A percentile compares a stretch with the other conserved stretches of the same genome.
These are phyloP conservation scores for Mucor circinelloides DNA, from an alignment of 371 early-diverging fungal species.

Conservation along the genomic window DNA sequence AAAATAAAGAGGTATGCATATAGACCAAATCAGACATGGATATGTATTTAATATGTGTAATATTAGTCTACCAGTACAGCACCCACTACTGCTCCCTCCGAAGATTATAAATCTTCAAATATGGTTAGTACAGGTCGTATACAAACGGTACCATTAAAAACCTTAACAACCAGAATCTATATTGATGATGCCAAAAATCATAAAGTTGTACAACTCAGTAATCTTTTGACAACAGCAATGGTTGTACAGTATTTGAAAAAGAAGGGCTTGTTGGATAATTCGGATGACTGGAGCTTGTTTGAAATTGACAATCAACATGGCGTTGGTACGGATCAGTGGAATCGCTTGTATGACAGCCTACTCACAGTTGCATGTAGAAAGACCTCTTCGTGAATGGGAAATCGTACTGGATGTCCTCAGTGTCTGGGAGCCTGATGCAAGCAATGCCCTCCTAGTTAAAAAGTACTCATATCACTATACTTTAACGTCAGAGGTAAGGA, in stretches of 20 bases:
- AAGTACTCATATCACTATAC: constrained; percentile 61
- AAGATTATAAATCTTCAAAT: constrained; percentile 4
- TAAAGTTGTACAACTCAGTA: constrained; percentile 76
- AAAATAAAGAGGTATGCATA: constrained; percentile 1
- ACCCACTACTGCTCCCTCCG: neutral
- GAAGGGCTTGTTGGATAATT: constrained; percentile 59
- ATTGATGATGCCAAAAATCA: constrained; percentile 76
- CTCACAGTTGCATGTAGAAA: constrained; percentile 53
- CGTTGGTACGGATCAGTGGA: constrained; percentile 40
- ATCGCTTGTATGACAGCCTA: neutral
- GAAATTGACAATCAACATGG: constrained; percentile 84
- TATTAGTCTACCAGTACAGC: neutral
- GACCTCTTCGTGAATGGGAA: constrained; percentile 91
- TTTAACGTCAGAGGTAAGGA: constrained; percentile 49
- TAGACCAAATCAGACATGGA: neutral
- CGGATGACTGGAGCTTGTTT: constrained; percentile 85
- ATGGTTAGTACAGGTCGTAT: constrained; percentile 27
- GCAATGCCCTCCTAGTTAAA: constrained; percentile 77
- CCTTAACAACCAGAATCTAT: constrained; percentile 83
- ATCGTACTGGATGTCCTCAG: constrained; percentile 76
- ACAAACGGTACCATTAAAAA: constrained; percentile 36
- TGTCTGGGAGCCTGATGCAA: constrained; percentile 76
- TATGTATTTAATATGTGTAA: neutral
- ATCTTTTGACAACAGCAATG: constrained; percentile 73
- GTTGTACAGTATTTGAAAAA: constrained; percentile 69